These are phyloP conservation scores for Ceratocystis alfenasii DNA, from an alignment of 2,329 filamentous ascomycete species.

Conservation along the genomic window DNA sequence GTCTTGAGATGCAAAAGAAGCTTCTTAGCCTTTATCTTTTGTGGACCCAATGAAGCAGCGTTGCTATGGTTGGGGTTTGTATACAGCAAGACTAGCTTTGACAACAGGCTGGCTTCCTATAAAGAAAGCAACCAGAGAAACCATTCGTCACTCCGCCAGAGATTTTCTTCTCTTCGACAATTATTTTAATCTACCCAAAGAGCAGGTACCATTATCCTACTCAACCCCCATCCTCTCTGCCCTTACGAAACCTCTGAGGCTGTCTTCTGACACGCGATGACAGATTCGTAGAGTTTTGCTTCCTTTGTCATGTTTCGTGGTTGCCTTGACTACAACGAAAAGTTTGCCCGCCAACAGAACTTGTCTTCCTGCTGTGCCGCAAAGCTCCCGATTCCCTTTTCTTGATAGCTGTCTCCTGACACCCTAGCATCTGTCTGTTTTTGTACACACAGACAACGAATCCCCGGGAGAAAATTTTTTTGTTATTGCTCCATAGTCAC, in stretches of 20 bases:
- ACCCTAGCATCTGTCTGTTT: neutral
- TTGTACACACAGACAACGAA: neutral
- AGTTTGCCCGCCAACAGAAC: neutral
- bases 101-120: neutral
- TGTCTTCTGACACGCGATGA: neutral
- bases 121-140: neutral
- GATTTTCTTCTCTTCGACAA: too few species aligned
- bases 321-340: neutral
- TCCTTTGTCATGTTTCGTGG: neutral
- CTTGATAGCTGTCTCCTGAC: conserved; percentile 6
- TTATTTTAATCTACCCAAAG: too few species aligned
- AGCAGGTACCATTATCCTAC: too few species aligned
- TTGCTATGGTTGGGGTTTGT: neutral
- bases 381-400: neutral
- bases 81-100: neutral
- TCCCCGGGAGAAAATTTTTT: neutral
- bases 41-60: neutral
- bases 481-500: too few species aligned
- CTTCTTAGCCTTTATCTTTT: neutral
- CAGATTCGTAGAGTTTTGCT: neutral
- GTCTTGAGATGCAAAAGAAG: neutral
- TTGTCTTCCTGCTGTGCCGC: neutral
- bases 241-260: neutral
- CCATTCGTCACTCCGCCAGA: neutral
- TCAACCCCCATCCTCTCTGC: neutral